Evolutionary conservation across 2,329 filamentous ascomycete genomes (phyloP).

Genomic region (Hypoxylon sp.): DNA sequence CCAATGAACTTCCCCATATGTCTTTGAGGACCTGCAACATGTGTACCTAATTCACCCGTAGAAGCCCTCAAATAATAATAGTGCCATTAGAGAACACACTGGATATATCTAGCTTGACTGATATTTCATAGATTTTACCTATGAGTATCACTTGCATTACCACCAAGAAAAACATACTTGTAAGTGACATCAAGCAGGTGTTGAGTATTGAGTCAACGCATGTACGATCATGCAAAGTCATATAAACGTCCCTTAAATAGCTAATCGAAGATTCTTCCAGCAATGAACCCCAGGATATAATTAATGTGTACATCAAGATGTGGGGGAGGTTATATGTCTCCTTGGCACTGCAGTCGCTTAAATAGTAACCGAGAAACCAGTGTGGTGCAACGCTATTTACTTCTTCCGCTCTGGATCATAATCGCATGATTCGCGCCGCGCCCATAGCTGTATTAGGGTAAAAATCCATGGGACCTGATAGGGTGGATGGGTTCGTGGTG

Average conservation of each 20-base stretch:
- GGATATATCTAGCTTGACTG: constrained; percentile 1
- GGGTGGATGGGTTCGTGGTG: constrained; percentile 29
- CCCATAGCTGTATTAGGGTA: constrained; percentile 36
- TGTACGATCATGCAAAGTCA: constrained; percentile 18
- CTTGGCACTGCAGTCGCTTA: constrained; percentile 35
- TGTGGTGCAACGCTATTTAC: constrained; percentile 34
- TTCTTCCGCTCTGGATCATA: constrained; percentile 43
- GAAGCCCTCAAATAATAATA: constrained; percentile 29
- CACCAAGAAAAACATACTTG: not conserved
- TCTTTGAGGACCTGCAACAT: constrained; percentile 29
- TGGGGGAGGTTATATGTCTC: constrained; percentile 11
- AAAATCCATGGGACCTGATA: constrained; percentile 25
- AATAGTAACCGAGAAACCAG: constrained; percentile 34
- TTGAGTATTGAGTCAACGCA: not conserved
- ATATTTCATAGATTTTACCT: constrained; percentile 4
- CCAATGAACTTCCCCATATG: constrained; percentile 30
- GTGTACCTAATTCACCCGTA: constrained; percentile 46
- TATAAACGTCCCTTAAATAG: constrained; percentile 15
- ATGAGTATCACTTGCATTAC: not conserved
- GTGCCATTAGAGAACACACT: constrained; percentile 11
- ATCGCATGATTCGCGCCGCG: constrained; percentile 35
- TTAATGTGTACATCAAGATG: constrained; percentile 26
- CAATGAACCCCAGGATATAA: constrained; percentile 17
- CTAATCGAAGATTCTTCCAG: constrained; percentile 16
- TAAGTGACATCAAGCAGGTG: constrained; percentile 18